Conservation (phyloP, 805 yeast genomes). For the Ogataea paraovalis region DNA sequence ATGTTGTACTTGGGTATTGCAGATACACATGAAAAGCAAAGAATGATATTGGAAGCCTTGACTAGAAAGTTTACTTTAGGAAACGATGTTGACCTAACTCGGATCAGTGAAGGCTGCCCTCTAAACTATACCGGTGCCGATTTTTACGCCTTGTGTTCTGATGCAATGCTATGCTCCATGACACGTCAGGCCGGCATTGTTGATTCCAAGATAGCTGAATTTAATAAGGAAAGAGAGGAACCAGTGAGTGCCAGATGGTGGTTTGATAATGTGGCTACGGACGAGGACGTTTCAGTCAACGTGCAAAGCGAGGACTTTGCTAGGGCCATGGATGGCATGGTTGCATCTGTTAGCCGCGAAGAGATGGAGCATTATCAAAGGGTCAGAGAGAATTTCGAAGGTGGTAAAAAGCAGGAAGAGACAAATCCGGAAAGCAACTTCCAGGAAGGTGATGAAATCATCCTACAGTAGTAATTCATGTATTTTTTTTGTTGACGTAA, state of each 20-base stretch:
- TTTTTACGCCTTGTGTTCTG: conserved; percentile 92
- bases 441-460: conserved; percentile 1
- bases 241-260: conserved; percentile 73
- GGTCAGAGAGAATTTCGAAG: conserved; percentile 81
- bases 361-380: conserved; percentile 78
- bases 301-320: conserved; percentile 72
- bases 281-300: conserved; percentile 60
- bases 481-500: too few relatives aligned
- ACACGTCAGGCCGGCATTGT: conserved; percentile 77
- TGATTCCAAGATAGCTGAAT: conserved; percentile 56
- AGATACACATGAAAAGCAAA: conserved; percentile 86
- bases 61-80: conserved; percentile 75
- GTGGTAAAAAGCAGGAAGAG: conserved; percentile 38
- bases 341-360: conserved; percentile 83
- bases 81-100: conserved; percentile 52
- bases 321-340: conserved; percentile 67
- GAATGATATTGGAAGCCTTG: conserved; percentile 79
- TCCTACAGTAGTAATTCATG: neutral
- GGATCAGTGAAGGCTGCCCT: conserved; percentile 68
- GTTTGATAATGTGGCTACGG: conserved; percentile 78
- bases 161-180: conserved; percentile 96
- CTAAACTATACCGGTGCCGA: conserved; percentile 97
- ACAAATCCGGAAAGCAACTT: neutral
- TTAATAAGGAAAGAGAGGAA: conserved; percentile 39
- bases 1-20: conserved; percentile 91